Base-by-base conservation (phyloP, 176 grass and related monocot species). In the Neostapfia colusana region DNA sequence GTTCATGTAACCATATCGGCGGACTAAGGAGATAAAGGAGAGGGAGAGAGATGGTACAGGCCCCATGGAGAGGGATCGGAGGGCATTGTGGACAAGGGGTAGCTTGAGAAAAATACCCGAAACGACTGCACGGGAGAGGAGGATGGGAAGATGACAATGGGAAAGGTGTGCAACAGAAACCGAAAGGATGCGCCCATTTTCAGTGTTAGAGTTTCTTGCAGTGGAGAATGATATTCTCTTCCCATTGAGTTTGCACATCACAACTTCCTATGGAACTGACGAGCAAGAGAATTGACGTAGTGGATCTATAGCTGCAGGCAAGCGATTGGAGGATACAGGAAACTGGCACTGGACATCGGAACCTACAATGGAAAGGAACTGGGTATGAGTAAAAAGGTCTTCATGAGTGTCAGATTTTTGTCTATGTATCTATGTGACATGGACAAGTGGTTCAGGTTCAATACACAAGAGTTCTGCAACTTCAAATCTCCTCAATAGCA, bases 21-120 rank as follows among this genome's bases (percentile, higher is more conserved):
- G 82, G 16, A 97, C 79, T 26, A 93, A 57, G 67, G 77, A 77
- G 74, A 97, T 82, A 20, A 97, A 87, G 49, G 77, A 81, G 45
- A 97, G 36, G 28, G 90, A 85, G 28, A 93, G 84, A 17, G 81
- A 87, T 18, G 88, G 74, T 23, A 37, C 14, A 79, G 82, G 82
- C 1, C 60, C 86, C 20, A 67, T 83, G 49, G 85, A 88, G 34
- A 90, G 79, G 24, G 85, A 72, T 42, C 79, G 88, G 25, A 92
- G 73, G 57, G 82, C 57, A 39, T 89, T 88, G 41, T 90, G 89
- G 45, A 94, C 62, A 67, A 93, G 75, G 37, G 82, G 81, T 36
- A 84, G 69, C 78, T 84, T 79, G 53, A 84, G 81, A 31, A 91
- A 50, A 70, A 98, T 76, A 43, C 87, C 84, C 0, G 87, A 85